Conservation (phyloP, 108 stramenopile species). For the Stephanodiscus triporus region DNA sequence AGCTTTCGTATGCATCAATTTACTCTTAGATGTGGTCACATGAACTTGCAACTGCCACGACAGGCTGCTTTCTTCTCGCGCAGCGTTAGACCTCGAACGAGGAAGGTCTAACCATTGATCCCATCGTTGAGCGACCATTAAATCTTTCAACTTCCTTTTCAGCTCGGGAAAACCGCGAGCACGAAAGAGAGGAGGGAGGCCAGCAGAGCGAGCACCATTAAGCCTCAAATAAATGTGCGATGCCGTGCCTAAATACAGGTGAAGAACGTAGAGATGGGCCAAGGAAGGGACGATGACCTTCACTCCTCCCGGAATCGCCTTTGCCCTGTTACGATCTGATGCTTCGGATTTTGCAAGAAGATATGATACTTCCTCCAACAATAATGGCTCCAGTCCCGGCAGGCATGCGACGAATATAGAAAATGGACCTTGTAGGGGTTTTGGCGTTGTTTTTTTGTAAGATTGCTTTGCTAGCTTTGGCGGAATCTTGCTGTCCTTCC, state of each 20-base stretch:
- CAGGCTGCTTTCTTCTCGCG: constrained; percentile 7
- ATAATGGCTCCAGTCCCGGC: constrained; percentile 67
- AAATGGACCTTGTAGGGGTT: constrained; percentile 28
- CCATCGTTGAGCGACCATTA: constrained; percentile 59
- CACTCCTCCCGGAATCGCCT: constrained; percentile 42
- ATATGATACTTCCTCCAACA: constrained; percentile 55
- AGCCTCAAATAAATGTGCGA: constrained; percentile 58
- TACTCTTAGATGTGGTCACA: constrained; percentile 66
- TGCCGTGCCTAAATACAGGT: constrained; percentile 68
- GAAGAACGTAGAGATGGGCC: constrained; percentile 51
- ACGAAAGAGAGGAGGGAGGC: constrained; percentile 49
- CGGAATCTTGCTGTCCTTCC: not conserved
- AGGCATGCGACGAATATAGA: constrained; percentile 63
- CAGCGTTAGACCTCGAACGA: not conserved
- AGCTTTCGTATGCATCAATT: constrained; percentile 69
- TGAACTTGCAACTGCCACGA: constrained; percentile 49
- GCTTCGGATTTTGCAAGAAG: constrained; percentile 25
- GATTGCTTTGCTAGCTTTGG: not conserved
- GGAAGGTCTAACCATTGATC: constrained; percentile 27
- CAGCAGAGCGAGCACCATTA: constrained; percentile 18
- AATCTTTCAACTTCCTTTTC: constrained; percentile 58
- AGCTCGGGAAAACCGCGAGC: constrained; percentile 70
- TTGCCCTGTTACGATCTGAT: not conserved
- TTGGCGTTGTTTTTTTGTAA: not conserved
- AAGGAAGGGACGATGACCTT: constrained; percentile 33